phyloP scores from a whole-genome alignment of 2,329 filamentous ascomycete genomes.

The Fusarium sp. region DNA sequence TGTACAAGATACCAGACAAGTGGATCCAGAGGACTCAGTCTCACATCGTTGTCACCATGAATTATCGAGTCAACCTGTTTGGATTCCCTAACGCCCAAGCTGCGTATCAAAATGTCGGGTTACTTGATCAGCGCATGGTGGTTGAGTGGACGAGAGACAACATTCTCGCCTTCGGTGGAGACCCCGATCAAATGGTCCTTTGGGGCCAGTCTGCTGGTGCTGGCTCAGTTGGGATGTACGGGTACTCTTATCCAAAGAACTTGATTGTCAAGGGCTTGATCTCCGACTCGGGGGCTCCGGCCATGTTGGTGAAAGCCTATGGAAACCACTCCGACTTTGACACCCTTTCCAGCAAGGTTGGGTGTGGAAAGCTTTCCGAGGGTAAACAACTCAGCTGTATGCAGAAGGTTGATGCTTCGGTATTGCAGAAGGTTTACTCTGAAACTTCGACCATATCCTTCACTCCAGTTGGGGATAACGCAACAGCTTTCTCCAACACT shows the following conservation, averaged over 20 bases:
- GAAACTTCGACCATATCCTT: slow-evolving; percentile 12
- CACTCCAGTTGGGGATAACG: slow-evolving; percentile 11
- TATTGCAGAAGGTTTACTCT: slow-evolving; percentile 11
- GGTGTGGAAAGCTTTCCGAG: background rate
- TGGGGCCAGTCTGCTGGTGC: slow-evolving; percentile 26
- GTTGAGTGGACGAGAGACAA: slow-evolving; percentile 25
- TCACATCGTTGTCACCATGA: slow-evolving; percentile 21
- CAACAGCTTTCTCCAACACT: slow-evolving; percentile 12
- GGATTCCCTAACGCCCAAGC: slow-evolving; percentile 18
- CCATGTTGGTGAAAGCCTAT: slow-evolving; percentile 9
- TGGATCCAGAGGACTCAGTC: slow-evolving; percentile 24
- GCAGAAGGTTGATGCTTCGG: slow-evolving; percentile 13
- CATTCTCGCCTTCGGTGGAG: slow-evolving; percentile 1
- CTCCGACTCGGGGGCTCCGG: slow-evolving; percentile 8
- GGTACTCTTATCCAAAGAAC: slow-evolving; percentile 16
- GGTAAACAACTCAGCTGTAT: slow-evolving; percentile 9
- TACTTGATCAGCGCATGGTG: slow-evolving; percentile 25
- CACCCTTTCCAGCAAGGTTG: slow-evolving; percentile 8
- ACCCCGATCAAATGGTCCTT: background rate
- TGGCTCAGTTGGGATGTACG: slow-evolving; percentile 26
- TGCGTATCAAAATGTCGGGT: slow-evolving; percentile 13
- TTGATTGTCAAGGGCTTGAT: slow-evolving; percentile 17
- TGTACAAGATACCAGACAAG: slow-evolving; percentile 20
- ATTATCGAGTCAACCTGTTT: slow-evolving; percentile 24
- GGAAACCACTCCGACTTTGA: slow-evolving; percentile 21